These are phyloP conservation scores for Neurospora cerealis DNA, from an alignment of 495 filamentous ascomycete species.

Conservation along the genomic window DNA sequence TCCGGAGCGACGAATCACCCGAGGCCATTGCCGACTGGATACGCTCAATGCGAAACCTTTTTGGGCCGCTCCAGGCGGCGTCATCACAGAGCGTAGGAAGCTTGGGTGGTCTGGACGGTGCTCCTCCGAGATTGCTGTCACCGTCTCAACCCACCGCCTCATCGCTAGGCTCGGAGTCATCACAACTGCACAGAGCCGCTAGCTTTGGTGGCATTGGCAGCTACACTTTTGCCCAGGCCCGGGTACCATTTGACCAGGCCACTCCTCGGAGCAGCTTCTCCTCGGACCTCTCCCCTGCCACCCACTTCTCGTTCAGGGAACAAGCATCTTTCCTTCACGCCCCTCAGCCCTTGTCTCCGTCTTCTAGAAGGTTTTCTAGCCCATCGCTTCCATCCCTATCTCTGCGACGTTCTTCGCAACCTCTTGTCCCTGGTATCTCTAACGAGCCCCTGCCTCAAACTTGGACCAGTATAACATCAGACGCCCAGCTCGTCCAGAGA, in stretches of 20 bases:
- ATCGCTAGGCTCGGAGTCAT: neutral
- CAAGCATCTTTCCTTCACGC: neutral
- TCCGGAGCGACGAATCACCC: slow-evolving; percentile 18
- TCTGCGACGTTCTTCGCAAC: neutral
- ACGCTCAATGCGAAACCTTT: slow-evolving; percentile 3
- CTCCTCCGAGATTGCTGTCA: neutral
- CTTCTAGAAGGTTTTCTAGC: neutral
- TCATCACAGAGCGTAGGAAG: neutral
- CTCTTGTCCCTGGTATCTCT: neutral
- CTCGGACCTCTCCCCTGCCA: neutral
- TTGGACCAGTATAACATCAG: slow-evolving; percentile 18
- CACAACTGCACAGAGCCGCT: neutral
- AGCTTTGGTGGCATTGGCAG: slow-evolving; percentile 4
- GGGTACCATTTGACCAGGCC: neutral
- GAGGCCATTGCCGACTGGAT: slow-evolving; percentile 22
- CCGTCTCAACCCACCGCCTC: neutral
- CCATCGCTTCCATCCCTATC: neutral
- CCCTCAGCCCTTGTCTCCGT: neutral
- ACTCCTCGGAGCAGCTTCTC: slow-evolving; percentile 1
- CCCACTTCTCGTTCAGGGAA: neutral
- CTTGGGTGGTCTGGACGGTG: neutral
- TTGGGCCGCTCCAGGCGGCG: neutral
- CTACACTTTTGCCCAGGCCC: slow-evolving; percentile 1
- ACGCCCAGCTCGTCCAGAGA: slow-evolving; percentile 11
- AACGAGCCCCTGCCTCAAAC: slow-evolving; percentile 1